Evolutionary conservation across 2,329 filamentous ascomycete species (phyloP), one percentile per base, ranked within the genome.

Genomic region (Diatrype stigma): DNA sequence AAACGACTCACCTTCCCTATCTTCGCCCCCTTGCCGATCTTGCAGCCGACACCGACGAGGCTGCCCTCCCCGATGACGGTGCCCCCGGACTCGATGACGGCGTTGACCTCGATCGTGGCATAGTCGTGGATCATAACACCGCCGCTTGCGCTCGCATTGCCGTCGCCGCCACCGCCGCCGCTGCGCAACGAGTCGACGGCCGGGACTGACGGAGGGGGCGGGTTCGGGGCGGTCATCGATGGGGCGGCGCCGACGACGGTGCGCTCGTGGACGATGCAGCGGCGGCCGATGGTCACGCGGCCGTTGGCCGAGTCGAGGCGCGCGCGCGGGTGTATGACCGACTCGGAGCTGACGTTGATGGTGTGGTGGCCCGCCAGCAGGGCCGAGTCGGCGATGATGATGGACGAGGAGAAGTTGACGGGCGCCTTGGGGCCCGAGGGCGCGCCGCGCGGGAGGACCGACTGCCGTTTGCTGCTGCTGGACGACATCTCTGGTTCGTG

Each of bases 281-380:
- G 84, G 52, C 89, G 84, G 23, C 92, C 91, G 53, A 96, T 81
- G 26, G 85, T 84, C 58, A 97, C 84, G 42, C 90, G 86, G 4
- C 90, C 90, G 47, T 86, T 78, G 51, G 84, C 84, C 8, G 93
- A 87, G 62, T 91, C 88, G 51, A 96, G 80, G 55, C 86, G 84
- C 16, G 86, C 82, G 46, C 92, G 89, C 1, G 94, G 92, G 63
- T 97, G 93, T n/a, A 99, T 73, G 6, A 96, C 81, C 3, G 84
- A 86, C 63, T 90, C 85, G 22, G 88, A 79, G 51, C 86, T 86
- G 56, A 97, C 84, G 42, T 83, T 86, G 56, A 99, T 89, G 1
- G 84, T 85, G 66, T 95, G 81, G 2, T 81, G 84, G 56, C 94
- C 94, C 17, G 75, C 82, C 17, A 87, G 72, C 17, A 81, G 71